Base-by-base conservation (phyloP, 2,329 filamentous ascomycete species). In the Alternaria rosae region DNA sequence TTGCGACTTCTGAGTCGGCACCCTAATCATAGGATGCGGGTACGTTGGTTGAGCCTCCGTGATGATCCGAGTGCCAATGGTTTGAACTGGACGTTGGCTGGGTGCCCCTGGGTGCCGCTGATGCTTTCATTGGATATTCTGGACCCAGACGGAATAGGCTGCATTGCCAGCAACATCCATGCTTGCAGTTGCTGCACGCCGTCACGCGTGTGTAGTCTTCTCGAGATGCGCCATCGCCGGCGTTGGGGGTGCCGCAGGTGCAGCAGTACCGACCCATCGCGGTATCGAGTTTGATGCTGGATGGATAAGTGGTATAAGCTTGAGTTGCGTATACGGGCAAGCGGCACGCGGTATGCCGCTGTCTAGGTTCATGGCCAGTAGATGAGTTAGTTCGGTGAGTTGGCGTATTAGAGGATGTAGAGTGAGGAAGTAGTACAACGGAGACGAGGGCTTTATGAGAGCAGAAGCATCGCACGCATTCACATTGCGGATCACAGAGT, bases 41-140 rank as follows among this genome's bases (percentile, higher is more conserved):
- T 15, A 30, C 7, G 26, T 21, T 28, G 12, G 17, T 2, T 30
- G 45, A 28, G 26, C n/a, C 2, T 23, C 20, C 12, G 42, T 1
- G 7, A 0, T 25, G 21, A 1, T 0, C 13, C 25, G 26, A 3
- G 1, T 38, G 35, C n/a, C 0, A 9, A 0, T 17, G 17, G 0
- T 0, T 38, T 2, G 35, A 38, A 1, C 35, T 38, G 35, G 35
- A 17, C n/a, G 35, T 11, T 0, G 32, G 32, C 15, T n/a, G 15
- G 32, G 32, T 7, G 15, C 11, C 9, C 9, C 26, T 28, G 26
- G 26, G 26, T 17, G 8, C 9, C 35, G 35, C 0, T 11, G 35
- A 17, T 10, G 0, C 15, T 17, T 38, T 6, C 35, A 38, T 10
- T 0, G 9, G n/a, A 17, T 38, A 8, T 11, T 38, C 0, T 38